These are phyloP conservation scores for Calonectria ilicicola DNA, from an alignment of 2,329 filamentous ascomycete genomes.

Conservation along the genomic window DNA sequence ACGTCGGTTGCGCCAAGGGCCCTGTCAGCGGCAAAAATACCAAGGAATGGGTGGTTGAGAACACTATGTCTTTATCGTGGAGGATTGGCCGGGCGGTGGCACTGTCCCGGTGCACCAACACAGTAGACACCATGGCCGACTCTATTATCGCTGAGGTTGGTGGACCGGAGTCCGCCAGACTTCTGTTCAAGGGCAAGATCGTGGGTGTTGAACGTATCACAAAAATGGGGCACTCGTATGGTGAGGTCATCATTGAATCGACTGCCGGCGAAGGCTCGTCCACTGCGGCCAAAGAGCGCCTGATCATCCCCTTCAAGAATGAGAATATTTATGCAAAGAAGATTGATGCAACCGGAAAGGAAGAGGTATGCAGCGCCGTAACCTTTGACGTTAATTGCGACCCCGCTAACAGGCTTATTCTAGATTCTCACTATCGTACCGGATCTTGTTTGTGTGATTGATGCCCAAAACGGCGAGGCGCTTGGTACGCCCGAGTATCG, in stretches of 20 bases:
- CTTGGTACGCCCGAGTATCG: constrained; percentile 68
- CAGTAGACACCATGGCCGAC: constrained; percentile 54
- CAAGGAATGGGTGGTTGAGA: constrained; percentile 47
- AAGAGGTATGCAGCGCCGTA: constrained; percentile 28
- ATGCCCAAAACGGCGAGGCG: constrained; percentile 67
- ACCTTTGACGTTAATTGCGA: not conserved
- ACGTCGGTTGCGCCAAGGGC: constrained; percentile 45
- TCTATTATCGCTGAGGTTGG: constrained; percentile 54
- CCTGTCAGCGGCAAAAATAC: constrained; percentile 48
- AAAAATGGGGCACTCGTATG: constrained; percentile 56
- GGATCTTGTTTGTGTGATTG: constrained; percentile 67
- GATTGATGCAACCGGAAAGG: constrained; percentile 29
- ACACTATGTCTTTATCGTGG: constrained; percentile 54
- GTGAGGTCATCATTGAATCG: constrained; percentile 54
- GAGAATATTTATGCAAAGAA: constrained; percentile 62
- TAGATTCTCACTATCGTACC: constrained; percentile 64
- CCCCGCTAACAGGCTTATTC: not conserved
- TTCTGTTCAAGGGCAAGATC: constrained; percentile 45
- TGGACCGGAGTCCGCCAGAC: constrained; percentile 39
- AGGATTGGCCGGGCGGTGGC: constrained; percentile 62
- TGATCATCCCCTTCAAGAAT: constrained; percentile 69
- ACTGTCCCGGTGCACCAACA: constrained; percentile 29
- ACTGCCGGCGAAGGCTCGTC: constrained; percentile 34
- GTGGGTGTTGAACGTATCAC: constrained; percentile 53
- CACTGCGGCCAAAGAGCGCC: constrained; percentile 36